Evolutionary conservation across 1,284 basidiomycete species (phyloP).

Genomic region (Pyrrhoderma lamaoense): DNA sequence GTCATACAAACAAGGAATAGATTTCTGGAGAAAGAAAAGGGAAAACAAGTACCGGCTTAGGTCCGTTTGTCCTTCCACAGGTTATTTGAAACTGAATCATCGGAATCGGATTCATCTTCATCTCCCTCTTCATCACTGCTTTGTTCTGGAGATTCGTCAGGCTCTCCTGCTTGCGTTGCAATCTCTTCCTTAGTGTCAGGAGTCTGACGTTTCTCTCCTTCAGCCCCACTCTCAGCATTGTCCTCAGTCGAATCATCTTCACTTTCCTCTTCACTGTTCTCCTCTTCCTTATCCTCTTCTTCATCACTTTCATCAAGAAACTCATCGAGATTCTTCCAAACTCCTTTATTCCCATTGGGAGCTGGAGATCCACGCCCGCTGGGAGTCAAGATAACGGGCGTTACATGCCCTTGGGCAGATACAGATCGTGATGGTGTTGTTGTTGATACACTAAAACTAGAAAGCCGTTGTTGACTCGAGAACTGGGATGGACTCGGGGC

Average conservation of each 20-base stretch:
- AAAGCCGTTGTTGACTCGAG: conserved; percentile 29
- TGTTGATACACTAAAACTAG: neutral
- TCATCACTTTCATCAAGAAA: conserved; percentile 48
- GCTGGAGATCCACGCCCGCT: conserved; percentile 36
- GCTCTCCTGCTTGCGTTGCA: no score
- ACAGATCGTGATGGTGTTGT: conserved; percentile 39
- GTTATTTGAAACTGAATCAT: no score
- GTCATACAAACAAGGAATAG: no score
- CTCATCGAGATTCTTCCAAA: conserved; percentile 56
- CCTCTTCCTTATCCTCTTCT: conserved; percentile 26
- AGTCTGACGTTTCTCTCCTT: conserved; percentile 24
- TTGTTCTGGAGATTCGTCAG: no score
- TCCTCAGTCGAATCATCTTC: neutral
- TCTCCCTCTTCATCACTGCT: no score
- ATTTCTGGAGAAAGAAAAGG: no score
- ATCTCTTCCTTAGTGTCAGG: conserved; percentile 17
- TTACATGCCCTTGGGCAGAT: conserved; percentile 35
- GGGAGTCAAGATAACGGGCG: conserved; percentile 48
- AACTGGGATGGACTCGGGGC: conserved; percentile 28
- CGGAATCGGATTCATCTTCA: no score
- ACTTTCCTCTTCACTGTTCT: conserved; percentile 24
- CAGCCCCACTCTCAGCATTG: conserved; percentile 22
- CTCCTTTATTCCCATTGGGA: conserved; percentile 32
- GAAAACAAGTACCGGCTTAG: no score
- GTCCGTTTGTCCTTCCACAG: no score